phyloP scores from a whole-genome alignment of 306 rosid genomes.

The Alnus rubra region DNA sequence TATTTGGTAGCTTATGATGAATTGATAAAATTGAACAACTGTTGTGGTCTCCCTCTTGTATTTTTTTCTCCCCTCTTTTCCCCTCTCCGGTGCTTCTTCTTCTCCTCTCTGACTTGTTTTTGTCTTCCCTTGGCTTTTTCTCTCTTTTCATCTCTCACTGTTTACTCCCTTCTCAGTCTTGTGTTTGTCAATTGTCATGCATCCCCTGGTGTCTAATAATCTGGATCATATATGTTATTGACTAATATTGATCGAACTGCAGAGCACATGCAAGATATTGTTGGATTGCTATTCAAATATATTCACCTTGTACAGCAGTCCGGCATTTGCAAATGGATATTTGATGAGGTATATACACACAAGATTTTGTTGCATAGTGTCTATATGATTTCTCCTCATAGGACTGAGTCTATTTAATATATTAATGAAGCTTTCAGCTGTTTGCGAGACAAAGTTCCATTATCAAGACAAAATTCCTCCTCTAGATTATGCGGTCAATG shows the following conservation, averaged over 20 bases:
- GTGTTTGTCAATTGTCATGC: too few relatives aligned
- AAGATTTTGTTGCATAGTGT: background rate
- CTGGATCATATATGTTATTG: slow-evolving; percentile 22
- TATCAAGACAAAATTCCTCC: slow-evolving; percentile 89
- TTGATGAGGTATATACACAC: slow-evolving; percentile 70
- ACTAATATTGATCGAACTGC: slow-evolving; percentile 33
- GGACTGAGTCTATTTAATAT: slow-evolving; percentile 40
- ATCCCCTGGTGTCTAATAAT: background rate
- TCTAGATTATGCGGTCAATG: slow-evolving; percentile 56
- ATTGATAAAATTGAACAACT: too few relatives aligned
- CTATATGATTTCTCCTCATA: slow-evolving; percentile 1
- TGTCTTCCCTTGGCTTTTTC: too few relatives aligned
- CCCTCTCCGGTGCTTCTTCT: too few relatives aligned
- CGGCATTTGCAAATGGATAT: slow-evolving; percentile 88
- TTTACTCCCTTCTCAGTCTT: too few relatives aligned
- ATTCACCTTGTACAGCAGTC: slow-evolving; percentile 65
- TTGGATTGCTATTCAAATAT: slow-evolving; percentile 87
- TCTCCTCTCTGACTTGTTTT: too few relatives aligned
- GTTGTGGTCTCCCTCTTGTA: too few relatives aligned
- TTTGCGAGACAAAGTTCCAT: slow-evolving; percentile 90
- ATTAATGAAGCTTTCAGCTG: slow-evolving; percentile 80
- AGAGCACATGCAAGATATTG: slow-evolving; percentile 78
- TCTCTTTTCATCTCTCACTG: too few relatives aligned
- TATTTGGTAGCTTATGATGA: too few relatives aligned
- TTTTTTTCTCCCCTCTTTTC: too few relatives aligned